Base-by-base conservation (phyloP, 2,329 filamentous ascomycete genomes). In the Kalaharituber pfeilii region DNA sequence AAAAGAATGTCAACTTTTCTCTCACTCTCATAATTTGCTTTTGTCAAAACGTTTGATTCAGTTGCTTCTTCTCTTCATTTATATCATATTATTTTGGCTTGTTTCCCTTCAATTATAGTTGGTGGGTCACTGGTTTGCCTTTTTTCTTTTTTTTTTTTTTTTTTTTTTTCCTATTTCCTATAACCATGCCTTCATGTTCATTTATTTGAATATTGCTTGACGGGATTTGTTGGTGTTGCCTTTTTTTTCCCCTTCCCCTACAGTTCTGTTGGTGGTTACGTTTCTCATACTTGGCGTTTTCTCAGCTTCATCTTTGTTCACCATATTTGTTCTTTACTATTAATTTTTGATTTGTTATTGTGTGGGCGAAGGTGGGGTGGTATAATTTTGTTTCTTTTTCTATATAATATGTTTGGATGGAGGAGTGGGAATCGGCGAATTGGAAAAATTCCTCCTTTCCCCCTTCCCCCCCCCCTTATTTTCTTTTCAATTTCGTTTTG, bases 21-120 rank as follows among this genome's bases (percentile, higher is more conserved):
- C 54, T 27, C 36, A 36, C 53, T 56, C 57, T 57, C 45, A 18
- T 28, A 52, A 55, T 47, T 54, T 57, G 47, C 57, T 54, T 57
- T 57, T 56, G 49, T 50, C 39, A 53, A 51, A 52, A 55, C 27
- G 26, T 22, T 49, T 52, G 54, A 55, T 39, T 57, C 49, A 53
- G 50, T 51, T 58, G 54, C 52, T 57, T 57, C 55, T 28, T 55
- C 52, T 57, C 51, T 57, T 53, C 39, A 22, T 51, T 51, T 28
- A 9, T 42, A n/a, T 39, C 9, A n/a, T 42, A 8, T 51, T 50
- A 56, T 55, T 29, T 55, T 55, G 42, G 27, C 22, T 56, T 33
- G 52, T 50, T 50, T 52, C 50, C 29, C 30, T 49, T 52, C 27
- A 51, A 51, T 54, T 51, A 18, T 47, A 29, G 22, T 49, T 51